phyloP scores from a whole-genome alignment of 768 basidiomycete species.

The Dioszegia crocea region DNA sequence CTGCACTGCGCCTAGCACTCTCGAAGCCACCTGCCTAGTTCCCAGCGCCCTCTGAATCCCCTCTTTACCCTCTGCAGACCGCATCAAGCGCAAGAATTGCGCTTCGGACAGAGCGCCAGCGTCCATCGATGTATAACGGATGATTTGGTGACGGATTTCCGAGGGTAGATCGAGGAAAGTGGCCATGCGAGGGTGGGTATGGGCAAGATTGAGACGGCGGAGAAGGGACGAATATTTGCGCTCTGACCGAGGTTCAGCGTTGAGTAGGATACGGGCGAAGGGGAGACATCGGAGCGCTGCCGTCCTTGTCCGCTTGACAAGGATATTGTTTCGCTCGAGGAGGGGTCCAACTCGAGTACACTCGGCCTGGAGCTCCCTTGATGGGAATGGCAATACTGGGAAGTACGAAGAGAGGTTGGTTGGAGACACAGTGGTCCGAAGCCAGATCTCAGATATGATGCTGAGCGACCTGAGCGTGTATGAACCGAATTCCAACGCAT shows the following conservation, averaged over 20 bases:
- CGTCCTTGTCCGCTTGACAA: background rate
- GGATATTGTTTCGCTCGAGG: background rate
- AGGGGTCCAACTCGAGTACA: background rate
- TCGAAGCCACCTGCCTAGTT: too few relatives aligned
- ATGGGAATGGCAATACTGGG: background rate
- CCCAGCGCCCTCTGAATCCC: too few relatives aligned
- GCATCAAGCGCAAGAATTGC: background rate
- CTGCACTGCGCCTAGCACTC: too few relatives aligned
- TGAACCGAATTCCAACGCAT: background rate
- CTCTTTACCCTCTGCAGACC: background rate
- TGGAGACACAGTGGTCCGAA: background rate
- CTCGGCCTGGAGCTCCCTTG: background rate
- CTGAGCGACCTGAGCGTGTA: too few relatives aligned
- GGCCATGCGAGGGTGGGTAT: background rate
- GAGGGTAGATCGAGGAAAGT: background rate
- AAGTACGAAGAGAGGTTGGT: background rate
- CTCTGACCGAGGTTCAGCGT: background rate
- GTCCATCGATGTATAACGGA: background rate
- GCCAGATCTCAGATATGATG: too few relatives aligned
- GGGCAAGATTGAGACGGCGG: background rate
- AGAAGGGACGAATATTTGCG: background rate
- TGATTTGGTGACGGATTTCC: background rate
- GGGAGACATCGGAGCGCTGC: background rate
- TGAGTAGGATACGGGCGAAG: background rate
- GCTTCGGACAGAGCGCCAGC: background rate